Conservation (phyloP, 2,329 filamentous ascomycete species). For the Talaromyces sp. region DNA sequence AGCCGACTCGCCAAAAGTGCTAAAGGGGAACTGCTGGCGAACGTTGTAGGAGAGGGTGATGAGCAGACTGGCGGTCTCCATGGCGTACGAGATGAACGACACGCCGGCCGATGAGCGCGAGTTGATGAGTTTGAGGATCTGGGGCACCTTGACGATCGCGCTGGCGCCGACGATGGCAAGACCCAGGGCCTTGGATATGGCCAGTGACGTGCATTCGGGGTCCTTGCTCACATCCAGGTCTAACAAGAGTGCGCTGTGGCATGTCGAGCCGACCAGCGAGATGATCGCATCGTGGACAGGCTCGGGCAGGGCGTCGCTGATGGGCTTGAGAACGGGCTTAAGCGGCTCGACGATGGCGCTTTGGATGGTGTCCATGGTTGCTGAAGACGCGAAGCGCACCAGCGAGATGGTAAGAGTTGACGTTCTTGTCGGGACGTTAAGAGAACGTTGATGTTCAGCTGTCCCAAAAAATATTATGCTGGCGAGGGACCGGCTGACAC, state of each 20-base stretch:
- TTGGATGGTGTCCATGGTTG: conserved; percentile 38
- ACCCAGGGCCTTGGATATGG: conserved; percentile 84
- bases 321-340: conserved; percentile 53
- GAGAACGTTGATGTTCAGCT: not conserved
- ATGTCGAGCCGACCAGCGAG: conserved; percentile 73
- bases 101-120: conserved; percentile 78
- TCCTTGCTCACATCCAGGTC: conserved; percentile 71
- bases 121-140: conserved; percentile 85
- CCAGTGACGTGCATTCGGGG: conserved; percentile 77
- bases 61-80: conserved; percentile 83
- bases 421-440: not conserved
- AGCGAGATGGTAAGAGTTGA: not conserved
- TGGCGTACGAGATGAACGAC: conserved; percentile 82
- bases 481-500: not conserved
- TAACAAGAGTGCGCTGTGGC: conserved; percentile 81
- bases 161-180: conserved; percentile 89
- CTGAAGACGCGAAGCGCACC: not conserved
- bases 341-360: conserved; percentile 36
- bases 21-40: conserved; percentile 88
- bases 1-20: conserved; percentile 91
- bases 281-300: conserved; percentile 70
- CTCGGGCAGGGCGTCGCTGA: conserved; percentile 67
- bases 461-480: not conserved
- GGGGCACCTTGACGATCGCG: conserved; percentile 90
- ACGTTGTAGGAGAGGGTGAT: conserved; percentile 90